Evolutionary conservation across 257 asterid genomes (phyloP).

Genomic region (Striga asiatica): DNA sequence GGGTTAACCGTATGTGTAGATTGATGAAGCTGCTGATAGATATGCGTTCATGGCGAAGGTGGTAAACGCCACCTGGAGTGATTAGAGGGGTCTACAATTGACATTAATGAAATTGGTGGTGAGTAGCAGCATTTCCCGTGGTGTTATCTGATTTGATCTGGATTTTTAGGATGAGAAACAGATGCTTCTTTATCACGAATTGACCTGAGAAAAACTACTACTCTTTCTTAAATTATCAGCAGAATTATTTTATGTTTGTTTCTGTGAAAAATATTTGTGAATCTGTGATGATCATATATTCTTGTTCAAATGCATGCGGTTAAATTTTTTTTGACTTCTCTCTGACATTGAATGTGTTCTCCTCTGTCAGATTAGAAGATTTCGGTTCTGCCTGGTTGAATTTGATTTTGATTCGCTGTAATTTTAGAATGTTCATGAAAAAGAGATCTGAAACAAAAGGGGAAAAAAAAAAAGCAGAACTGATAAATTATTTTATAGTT

Average conservation of each 20-base stretch:
- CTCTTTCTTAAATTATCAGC: too few species aligned
- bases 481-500: too few species aligned
- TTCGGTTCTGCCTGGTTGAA: neutral
- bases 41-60: conserved; percentile 79
- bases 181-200: neutral
- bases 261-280: too few species aligned
- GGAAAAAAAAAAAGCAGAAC: too few species aligned
- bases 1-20: conserved; percentile 24
- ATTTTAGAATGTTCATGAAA: neutral
- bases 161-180: neutral
- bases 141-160: neutral
- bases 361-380: neutral
- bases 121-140: neutral
- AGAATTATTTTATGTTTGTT: too few species aligned
- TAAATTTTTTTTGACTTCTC: too few species aligned
- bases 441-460: neutral
- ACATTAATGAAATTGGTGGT: neutral
- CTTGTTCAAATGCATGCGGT: too few species aligned
- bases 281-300: too few species aligned
- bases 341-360: too few species aligned
- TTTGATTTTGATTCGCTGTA: neutral
- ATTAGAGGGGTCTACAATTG: conserved; percentile 24
- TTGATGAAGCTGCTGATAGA: conserved; percentile 78
- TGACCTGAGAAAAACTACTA: too few species aligned
- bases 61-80: conserved; percentile 59